These are phyloP conservation scores for Naganishia liquefaciens DNA, from an alignment of 1,284 basidiomycete species.

Conservation along the genomic window DNA sequence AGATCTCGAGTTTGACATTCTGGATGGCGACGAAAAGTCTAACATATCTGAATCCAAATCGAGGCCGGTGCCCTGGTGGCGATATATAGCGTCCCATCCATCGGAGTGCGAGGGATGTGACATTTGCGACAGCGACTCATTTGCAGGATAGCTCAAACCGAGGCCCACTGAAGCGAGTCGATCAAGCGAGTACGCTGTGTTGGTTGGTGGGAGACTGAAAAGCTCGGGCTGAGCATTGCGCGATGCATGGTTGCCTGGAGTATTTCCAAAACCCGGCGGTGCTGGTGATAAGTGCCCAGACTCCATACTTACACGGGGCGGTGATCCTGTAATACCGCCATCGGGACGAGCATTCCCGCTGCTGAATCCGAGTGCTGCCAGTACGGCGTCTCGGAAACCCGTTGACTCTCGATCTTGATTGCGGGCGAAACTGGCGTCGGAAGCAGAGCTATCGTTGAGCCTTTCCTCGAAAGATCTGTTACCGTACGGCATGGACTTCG, in stretches of 20 bases:
- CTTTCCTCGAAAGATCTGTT: neutral
- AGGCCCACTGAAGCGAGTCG: neutral
- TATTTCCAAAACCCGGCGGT: neutral
- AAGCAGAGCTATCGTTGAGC: slow-evolving; percentile 1
- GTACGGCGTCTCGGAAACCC: slow-evolving; percentile 18
- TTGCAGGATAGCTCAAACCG: neutral
- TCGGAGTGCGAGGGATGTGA: slow-evolving; percentile 15
- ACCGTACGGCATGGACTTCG: neutral
- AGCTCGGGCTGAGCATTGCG: neutral
- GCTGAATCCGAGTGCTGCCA: slow-evolving; percentile 25
- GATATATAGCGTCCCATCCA: slow-evolving; percentile 12
- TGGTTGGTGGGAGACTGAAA: slow-evolving; percentile 18
- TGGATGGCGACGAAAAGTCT: slow-evolving; percentile 16
- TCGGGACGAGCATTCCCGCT: slow-evolving; percentile 10
- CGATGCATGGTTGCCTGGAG: neutral
- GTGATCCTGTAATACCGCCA: neutral
- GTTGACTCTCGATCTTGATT: slow-evolving; percentile 11
- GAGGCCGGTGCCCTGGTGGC: slow-evolving; percentile 7
- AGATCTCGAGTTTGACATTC: slow-evolving; percentile 10
- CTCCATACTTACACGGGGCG: too few species aligned
- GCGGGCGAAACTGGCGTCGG: neutral
- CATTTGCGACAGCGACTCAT: neutral
- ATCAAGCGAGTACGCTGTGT: neutral
- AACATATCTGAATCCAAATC: slow-evolving; percentile 25
- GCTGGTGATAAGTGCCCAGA: too few species aligned